Base-by-base conservation (phyloP, 805 yeast species). In the Starmerella etchellsii region DNA sequence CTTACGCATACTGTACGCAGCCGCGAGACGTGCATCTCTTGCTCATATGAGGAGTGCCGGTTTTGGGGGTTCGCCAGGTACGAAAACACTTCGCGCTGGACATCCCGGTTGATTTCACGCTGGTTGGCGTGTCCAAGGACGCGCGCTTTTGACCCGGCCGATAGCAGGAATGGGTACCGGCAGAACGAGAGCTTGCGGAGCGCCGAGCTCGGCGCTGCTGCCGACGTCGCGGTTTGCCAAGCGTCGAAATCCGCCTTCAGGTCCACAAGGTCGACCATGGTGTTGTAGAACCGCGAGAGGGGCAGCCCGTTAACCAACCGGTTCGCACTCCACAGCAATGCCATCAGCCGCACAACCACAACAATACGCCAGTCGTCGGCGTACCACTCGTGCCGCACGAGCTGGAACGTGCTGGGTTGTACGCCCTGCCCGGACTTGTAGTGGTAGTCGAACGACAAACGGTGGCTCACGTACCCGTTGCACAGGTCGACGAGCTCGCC, bases 291-390 rank as follows among this genome's bases (percentile, higher is more conserved):
- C 24, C 44, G 46, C 7, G 74, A 68, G 22, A 59, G 55, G 3
- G 65, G 59, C 3, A 66, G 51, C 14, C 25, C 28, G 2, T 34
- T 35, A 6, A n/a, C 8, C 4, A 30, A 15, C 11, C 19, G 39
- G 47, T 77, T 78, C 1, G 82, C 78, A 32, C 61, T 60, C 53
- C 71, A 71, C 22, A 79, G 68, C 14, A 74, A 54, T 0, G 74
- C 67, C 50, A 81, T 59, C 1, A 78, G 62, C 22, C 71, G 64
- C 1, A 81, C 75, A 0, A 85, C 83, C 0, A 83, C 68, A 39
- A 69, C 65, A 26, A 87, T 63, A 48, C 79, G 85, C 95, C 95
- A 88, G 54, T 82, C 85, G 45, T 71, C 69, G 0, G 81, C 78
- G 57, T 87, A 87, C 49, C 73, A 75, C 31, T 70, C 70, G 4